Evolutionary conservation across 2,329 filamentous ascomycete genomes (phyloP).

Genomic region (Neoarthrinium moseri): DNA sequence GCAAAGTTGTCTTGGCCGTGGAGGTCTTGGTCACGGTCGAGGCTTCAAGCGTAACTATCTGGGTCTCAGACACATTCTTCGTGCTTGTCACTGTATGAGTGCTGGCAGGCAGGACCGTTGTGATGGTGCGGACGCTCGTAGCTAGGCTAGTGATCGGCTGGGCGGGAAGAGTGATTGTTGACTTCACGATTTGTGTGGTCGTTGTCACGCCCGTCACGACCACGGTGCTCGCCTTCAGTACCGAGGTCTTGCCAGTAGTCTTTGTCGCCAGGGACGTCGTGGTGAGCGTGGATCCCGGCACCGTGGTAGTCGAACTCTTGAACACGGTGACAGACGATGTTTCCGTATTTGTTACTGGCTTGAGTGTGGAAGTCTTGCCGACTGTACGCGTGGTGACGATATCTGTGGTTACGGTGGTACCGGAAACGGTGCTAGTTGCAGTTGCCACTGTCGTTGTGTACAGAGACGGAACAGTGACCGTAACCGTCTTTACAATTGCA

Average conservation of each 20-base stretch:
- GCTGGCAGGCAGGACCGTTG: no score
- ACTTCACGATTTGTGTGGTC: no score
- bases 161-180: constrained; percentile 4
- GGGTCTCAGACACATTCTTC: no score
- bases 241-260: constrained; percentile 5
- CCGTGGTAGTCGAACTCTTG: constrained; percentile 14
- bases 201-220: constrained; percentile 5
- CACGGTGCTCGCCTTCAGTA: not conserved
- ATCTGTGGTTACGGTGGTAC: constrained; percentile 2
- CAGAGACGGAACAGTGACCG: constrained; percentile 3
- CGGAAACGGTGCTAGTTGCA: not conserved
- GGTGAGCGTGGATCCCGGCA: constrained; percentile 17
- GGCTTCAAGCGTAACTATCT: no score
- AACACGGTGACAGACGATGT: not conserved
- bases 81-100: no score
- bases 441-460: constrained; percentile 2
- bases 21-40: no score
- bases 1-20: no score
- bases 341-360: constrained; percentile 5
- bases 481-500: no score
- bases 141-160: no score
- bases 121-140: no score
- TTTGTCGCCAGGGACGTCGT: not conserved
- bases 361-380: constrained; percentile 9
- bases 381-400: not conserved